Conservation (phyloP, 768 basidiomycete species). For the Auriscalpium vulgare region DNA sequence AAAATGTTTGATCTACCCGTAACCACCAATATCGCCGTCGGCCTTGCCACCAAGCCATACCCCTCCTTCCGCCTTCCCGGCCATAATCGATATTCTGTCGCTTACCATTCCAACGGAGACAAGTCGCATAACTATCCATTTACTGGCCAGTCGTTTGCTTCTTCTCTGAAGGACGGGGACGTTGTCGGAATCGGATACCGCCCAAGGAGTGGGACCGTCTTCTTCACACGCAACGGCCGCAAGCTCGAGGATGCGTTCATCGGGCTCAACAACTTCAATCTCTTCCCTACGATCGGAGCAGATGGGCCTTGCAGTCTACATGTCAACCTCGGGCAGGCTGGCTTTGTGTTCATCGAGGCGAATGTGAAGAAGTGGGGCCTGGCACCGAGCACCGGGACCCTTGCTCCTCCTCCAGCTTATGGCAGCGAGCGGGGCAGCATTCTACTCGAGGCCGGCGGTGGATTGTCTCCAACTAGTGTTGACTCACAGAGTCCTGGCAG, state of each 20-base stretch:
- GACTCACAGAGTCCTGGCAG: constrained; percentile 37
- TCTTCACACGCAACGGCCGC: constrained; percentile 96
- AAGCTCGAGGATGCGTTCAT: constrained; percentile 95
- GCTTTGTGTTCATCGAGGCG: constrained; percentile 98
- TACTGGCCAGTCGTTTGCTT: constrained; percentile 75
- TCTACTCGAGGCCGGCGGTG: constrained; percentile 80
- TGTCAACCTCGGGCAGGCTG: constrained; percentile 94
- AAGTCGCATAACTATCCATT: constrained; percentile 98
- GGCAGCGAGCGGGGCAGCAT: constrained; percentile 97
- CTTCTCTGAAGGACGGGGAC: constrained; percentile 85
- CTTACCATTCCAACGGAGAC: constrained; percentile 94
- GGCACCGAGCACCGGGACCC: constrained; percentile 92
- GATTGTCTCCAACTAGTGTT: constrained; percentile 26
- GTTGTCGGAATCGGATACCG: constrained; percentile 94
- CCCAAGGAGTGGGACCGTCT: constrained; percentile 95
- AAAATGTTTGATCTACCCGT: constrained; percentile 97
- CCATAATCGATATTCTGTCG: constrained; percentile 77
- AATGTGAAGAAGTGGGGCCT: constrained; percentile 99
- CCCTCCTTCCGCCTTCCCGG: constrained; percentile 92
- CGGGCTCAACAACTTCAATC: constrained; percentile 82
- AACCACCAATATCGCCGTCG: constrained; percentile 82
- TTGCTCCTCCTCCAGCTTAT: constrained; percentile 96
- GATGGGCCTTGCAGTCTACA: constrained; percentile 96
- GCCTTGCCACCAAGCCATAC: constrained; percentile 94
- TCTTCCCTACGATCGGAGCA: constrained; percentile 96